Percentiles rank a stretch among this genome's conserved stretches.
Conservation (phyloP, 768 basidiomycete genomes). For the Symmetrospora coprosmae region DNA sequence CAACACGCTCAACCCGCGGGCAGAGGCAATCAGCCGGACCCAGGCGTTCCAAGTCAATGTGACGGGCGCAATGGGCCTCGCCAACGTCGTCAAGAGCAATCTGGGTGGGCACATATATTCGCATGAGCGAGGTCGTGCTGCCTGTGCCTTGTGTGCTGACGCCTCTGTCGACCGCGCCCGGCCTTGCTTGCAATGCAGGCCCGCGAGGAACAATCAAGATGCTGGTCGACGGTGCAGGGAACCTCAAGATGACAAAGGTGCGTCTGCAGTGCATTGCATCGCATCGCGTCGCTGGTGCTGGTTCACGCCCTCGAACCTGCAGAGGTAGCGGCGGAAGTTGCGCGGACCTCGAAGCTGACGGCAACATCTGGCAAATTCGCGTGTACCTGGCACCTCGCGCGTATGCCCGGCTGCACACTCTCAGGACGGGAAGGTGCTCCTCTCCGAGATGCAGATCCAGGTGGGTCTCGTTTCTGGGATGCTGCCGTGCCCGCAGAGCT, state of each 20-base stretch:
- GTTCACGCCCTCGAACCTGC: no score
- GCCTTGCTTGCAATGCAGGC: background rate
- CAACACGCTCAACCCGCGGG: constrained; percentile 39
- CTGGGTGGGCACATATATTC: constrained; percentile 49
- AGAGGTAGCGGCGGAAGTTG: no score
- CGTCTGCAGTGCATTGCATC: constrained; percentile 20
- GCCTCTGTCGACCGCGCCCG: background rate
- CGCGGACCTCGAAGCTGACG: no score
- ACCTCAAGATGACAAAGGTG: constrained; percentile 97
- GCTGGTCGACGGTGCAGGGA: constrained; percentile 94
- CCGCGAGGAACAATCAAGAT: constrained; percentile 97
- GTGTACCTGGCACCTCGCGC: no score
- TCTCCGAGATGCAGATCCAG: constrained; percentile 97
- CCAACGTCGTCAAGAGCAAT: constrained; percentile 92
- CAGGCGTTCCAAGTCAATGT: constrained; percentile 40
- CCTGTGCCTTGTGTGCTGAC: background rate
- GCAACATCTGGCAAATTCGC: no score
- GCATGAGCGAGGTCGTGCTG: background rate
- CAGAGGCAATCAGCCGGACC: constrained; percentile 38
- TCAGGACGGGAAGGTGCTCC: constrained; percentile 81
- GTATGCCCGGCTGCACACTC: background rate
- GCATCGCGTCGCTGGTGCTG: background rate
- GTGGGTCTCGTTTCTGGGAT: no score
- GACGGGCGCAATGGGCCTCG: constrained; percentile 85
- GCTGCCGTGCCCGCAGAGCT: no score